Base-by-base conservation (phyloP, 2,329 filamentous ascomycete genomes). In the Sporothrix inflata region DNA sequence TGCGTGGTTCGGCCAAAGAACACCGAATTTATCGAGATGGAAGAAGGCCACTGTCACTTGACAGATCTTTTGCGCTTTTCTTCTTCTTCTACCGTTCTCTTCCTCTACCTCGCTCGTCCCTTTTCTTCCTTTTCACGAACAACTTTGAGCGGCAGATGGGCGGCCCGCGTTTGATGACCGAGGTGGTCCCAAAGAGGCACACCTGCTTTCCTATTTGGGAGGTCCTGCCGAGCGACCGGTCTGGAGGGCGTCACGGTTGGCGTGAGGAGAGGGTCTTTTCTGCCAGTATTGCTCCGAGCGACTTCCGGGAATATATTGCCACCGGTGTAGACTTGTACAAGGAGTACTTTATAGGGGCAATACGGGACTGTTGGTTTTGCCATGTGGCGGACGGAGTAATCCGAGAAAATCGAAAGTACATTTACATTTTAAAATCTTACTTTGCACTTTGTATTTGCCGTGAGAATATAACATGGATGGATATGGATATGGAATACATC, bases 111-210 rank as follows among this genome's bases (percentile, higher is more conserved):
- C 12, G 16, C 40, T n/a, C 2, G n/a, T 8, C 19, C 57, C 34
- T n/a, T 8, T 9, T 21, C 34, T 30, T 34, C 12, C 57, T 63
- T 42, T 42, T 34, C 49, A 42, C 21, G 9, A 40, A 21, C 45
- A 47, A 47, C 45, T 47, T 47, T 6, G 38, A n/a, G 38, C 57
- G 57, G 34, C 57, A 63, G n/a, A 63, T 63, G 34, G n/a, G 14
- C 57, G 34, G 57, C 34, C 57, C 57, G 57, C 34, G 57, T 63
- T 63, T 63, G 57, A 63, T 63, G n/a, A 19, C 30, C 57, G 57
- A 63, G 55, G 55, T n/a, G 38, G 57, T 16, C 53, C 27, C 27
- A 34, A 57, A 34, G 27, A 4, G 16, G 53, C 53, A 24, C 34
- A 63, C n/a, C 9, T 24, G 40, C 34, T 27, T 63, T 63, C 57